Conservation (phyloP, 768 basidiomycete genomes). For the Macrocybe gigantea region DNA sequence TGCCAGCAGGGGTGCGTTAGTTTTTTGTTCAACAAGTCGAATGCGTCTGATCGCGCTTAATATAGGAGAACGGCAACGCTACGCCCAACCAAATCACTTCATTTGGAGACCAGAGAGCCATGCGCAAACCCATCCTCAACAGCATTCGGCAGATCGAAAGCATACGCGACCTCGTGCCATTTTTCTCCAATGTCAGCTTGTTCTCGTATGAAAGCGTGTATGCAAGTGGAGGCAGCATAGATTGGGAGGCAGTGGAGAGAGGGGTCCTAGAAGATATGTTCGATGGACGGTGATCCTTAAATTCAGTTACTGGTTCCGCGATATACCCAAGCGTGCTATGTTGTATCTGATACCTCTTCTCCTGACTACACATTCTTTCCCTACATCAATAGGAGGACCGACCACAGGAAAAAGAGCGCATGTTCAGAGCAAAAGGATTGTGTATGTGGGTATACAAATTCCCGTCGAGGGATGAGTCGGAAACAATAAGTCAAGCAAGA, state of each 20-base stretch:
- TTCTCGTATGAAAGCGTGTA: slow-evolving; percentile 90
- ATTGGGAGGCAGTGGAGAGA: slow-evolving; percentile 86
- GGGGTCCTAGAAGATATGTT: slow-evolving; percentile 87
- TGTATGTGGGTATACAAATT: neutral
- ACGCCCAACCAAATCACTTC: slow-evolving; percentile 21
- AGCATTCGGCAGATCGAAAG: slow-evolving; percentile 72
- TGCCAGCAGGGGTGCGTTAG: slow-evolving; percentile 42
- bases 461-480: neutral
- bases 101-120: slow-evolving; percentile 33
- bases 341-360: neutral
- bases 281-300: slow-evolving; percentile 51
- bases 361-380: neutral
- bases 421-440: neutral
- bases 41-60: too few relatives aligned
- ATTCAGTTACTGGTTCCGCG: slow-evolving; percentile 1
- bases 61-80: neutral
- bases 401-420: neutral
- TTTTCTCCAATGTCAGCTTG: slow-evolving; percentile 88
- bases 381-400: neutral
- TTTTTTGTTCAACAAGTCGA: neutral
- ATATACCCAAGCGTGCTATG: slow-evolving; percentile 5
- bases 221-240: slow-evolving; percentile 70
- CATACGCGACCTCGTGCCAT: slow-evolving; percentile 79
- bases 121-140: slow-evolving; percentile 73
- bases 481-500: slow-evolving; percentile 8